Evolutionary conservation across 495 filamentous ascomycete species (phyloP).

Genomic region (Hypoxylon fuscum): DNA sequence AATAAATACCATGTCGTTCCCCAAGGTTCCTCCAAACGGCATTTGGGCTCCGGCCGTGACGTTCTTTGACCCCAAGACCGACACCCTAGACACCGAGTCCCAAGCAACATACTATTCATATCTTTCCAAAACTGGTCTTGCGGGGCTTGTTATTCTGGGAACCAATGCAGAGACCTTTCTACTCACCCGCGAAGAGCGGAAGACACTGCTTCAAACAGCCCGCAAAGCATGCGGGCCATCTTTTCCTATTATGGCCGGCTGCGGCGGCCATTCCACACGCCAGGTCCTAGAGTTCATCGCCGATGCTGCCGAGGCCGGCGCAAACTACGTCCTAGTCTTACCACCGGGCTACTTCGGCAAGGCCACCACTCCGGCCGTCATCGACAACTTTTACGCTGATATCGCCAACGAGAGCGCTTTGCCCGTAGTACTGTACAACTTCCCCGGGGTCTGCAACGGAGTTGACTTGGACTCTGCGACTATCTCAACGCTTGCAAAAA

Average conservation of each 20-base stretch:
- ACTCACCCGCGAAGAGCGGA: slow-evolving; percentile 68
- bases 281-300: slow-evolving; percentile 67
- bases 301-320: slow-evolving; percentile 66
- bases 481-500: slow-evolving; percentile 61
- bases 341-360: slow-evolving; percentile 73
- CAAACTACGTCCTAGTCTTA: slow-evolving; percentile 68
- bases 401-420: slow-evolving; percentile 61
- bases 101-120: slow-evolving; percentile 65
- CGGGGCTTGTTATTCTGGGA: slow-evolving; percentile 68
- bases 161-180: slow-evolving; percentile 75
- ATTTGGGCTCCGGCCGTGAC: slow-evolving; percentile 58
- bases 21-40: slow-evolving; percentile 51
- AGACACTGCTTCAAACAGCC: slow-evolving; percentile 59
- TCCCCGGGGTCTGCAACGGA: slow-evolving; percentile 76
- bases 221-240: slow-evolving; percentile 59
- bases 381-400: slow-evolving; percentile 68
- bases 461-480: slow-evolving; percentile 72
- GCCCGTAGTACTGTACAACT: slow-evolving; percentile 75
- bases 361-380: slow-evolving; percentile 63
- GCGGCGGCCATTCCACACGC: slow-evolving; percentile 69
- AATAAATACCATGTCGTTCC: slow-evolving; percentile 32
- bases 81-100: slow-evolving; percentile 58
- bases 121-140: slow-evolving; percentile 62
- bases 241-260: slow-evolving; percentile 70
- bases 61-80: slow-evolving; percentile 64